Evolutionary conservation across 208 protist species (phyloP).

Genomic region (Wallacemonas rigidus): DNA sequence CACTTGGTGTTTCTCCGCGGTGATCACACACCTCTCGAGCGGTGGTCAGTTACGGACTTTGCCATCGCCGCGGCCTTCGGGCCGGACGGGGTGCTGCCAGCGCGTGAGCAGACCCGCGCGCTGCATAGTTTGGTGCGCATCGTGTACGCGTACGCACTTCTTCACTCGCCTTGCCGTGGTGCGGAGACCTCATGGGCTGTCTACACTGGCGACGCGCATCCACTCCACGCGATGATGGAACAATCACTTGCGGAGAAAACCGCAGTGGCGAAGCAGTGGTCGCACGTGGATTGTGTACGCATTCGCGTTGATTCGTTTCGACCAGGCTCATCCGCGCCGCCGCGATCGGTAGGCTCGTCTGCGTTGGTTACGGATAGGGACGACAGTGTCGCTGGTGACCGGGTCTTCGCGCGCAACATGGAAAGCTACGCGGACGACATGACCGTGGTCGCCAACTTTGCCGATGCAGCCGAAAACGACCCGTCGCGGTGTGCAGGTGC

Average conservation of each 20-base stretch:
- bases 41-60: conserved; percentile 52
- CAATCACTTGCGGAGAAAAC: neutral
- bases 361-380: neutral
- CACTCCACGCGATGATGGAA: neutral
- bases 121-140: neutral
- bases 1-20: conserved; percentile 43
- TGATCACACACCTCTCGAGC: conserved; percentile 30
- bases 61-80: neutral
- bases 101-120: neutral
- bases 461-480: neutral
- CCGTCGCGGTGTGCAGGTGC: neutral
- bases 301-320: conserved; percentile 1
- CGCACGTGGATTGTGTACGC: neutral
- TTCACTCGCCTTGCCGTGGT: neutral
- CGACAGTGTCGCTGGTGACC: neutral
- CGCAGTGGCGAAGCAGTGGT: conserved; percentile 1
- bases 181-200: neutral
- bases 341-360: too few relatives aligned
- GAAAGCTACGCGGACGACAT: neutral
- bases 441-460: neutral
- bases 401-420: neutral
- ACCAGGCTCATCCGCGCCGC: too few relatives aligned
- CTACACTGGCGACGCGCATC: neutral
- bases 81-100: neutral
- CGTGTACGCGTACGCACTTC: neutral